These are phyloP conservation scores for Globisporangium splendens DNA, from an alignment of 352 stramenopile species.

Conservation along the genomic window DNA sequence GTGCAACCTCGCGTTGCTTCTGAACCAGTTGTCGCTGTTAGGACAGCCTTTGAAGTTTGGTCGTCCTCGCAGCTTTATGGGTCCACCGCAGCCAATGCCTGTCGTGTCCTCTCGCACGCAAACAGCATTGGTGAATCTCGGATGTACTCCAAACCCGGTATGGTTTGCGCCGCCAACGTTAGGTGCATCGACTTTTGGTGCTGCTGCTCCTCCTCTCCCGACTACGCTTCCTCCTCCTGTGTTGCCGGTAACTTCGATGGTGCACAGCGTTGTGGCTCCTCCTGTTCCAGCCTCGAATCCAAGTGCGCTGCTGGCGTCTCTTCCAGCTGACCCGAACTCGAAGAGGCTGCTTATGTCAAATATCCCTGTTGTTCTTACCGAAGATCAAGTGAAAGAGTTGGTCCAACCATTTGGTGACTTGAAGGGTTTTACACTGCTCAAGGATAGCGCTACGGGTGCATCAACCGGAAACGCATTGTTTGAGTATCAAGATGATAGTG, in stretches of 20 bases:
- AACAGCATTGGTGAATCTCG: constrained; percentile 75
- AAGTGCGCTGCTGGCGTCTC: constrained; percentile 3
- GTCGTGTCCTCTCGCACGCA: constrained; percentile 62
- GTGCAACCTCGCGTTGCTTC: constrained; percentile 78
- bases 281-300: background rate
- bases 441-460: constrained; percentile 37
- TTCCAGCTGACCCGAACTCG: constrained; percentile 12
- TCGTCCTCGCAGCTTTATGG: constrained; percentile 77
- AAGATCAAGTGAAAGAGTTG: constrained; percentile 81
- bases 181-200: constrained; percentile 8
- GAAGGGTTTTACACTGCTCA: constrained; percentile 63
- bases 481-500: constrained; percentile 65
- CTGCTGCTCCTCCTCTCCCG: constrained; percentile 9
- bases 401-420: constrained; percentile 80
- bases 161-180: constrained; percentile 60
- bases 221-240: background rate
- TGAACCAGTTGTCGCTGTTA: constrained; percentile 79
- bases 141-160: constrained; percentile 72
- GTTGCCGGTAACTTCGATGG: background rate
- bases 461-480: constrained; percentile 76
- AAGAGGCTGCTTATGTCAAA: constrained; percentile 81
- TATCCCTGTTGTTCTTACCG: constrained; percentile 68
- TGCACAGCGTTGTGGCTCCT: background rate
- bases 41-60: constrained; percentile 86
- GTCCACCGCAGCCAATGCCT: constrained; percentile 75